Conservation (phyloP, 2,329 filamentous ascomycete species). For the Cytospora leucostoma region DNA sequence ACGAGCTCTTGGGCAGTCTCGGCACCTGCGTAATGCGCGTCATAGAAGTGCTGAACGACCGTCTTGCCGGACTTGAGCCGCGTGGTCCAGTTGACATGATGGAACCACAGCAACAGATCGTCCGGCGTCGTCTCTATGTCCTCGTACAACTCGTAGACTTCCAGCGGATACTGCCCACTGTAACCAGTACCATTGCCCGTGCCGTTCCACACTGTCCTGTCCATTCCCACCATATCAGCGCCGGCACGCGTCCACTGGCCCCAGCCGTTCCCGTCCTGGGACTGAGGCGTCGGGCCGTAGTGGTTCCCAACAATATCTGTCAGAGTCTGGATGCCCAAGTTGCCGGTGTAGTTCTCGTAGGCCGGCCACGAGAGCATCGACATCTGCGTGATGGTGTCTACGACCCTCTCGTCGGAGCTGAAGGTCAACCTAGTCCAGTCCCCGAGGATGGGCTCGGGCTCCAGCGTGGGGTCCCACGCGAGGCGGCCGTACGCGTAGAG, state of each 20-base stretch:
- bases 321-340: constrained; percentile 69
- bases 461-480: constrained; percentile 61
- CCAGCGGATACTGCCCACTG: constrained; percentile 65
- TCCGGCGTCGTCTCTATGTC: constrained; percentile 65
- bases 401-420: constrained; percentile 52
- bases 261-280: constrained; percentile 68
- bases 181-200: constrained; percentile 69
- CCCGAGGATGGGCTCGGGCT: constrained; percentile 53
- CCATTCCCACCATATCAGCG: constrained; percentile 63
- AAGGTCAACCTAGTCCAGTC: constrained; percentile 73
- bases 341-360: constrained; percentile 71
- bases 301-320: constrained; percentile 68
- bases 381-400: constrained; percentile 61
- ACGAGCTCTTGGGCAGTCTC: constrained; percentile 62
- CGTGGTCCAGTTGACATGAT: constrained; percentile 70
- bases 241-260: constrained; percentile 74
- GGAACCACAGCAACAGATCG: constrained; percentile 71
- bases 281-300: constrained; percentile 67
- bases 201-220: constrained; percentile 67
- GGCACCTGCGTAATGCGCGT: constrained; percentile 55
- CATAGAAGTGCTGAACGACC: constrained; percentile 60
- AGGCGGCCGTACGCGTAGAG: constrained; percentile 69
- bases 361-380: constrained; percentile 70
- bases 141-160: constrained; percentile 61
- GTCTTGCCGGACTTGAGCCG: constrained; percentile 63